phyloP scores from a whole-genome alignment of 306 rosid species.

The Cicer yamashitae region DNA sequence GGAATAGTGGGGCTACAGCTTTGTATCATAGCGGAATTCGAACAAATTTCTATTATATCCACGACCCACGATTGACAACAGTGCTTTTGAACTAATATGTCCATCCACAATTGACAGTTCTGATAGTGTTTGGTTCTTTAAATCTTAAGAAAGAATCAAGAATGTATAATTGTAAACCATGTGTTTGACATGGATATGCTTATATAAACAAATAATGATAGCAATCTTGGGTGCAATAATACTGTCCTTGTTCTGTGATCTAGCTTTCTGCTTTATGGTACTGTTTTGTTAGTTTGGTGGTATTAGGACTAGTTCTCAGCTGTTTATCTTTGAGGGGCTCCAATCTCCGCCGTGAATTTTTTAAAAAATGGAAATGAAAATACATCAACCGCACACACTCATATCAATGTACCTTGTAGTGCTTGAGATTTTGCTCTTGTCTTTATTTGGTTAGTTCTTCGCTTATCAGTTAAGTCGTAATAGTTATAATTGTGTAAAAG shows the following conservation, averaged over 20 bases:
- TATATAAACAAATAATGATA: conserved; percentile 11
- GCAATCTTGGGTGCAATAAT: conserved; percentile 11
- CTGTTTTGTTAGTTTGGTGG: conserved; percentile 21
- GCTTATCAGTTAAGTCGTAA: not conserved
- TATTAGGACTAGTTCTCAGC: conserved; percentile 15
- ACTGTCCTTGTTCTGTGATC: conserved; percentile 2
- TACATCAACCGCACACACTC: not conserved
- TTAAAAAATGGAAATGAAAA: not conserved
- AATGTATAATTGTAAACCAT: conserved; percentile 24
- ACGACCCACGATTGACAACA: too few relatives aligned
- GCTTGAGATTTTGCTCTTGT: not conserved
- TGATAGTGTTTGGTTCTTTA: conserved; percentile 25
- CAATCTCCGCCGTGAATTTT: not conserved
- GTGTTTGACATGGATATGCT: conserved; percentile 4
- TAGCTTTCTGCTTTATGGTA: conserved; percentile 26
- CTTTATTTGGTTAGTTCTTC: not conserved
- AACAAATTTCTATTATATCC: too few relatives aligned
- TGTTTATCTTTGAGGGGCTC: not conserved
- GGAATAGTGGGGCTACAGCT: too few relatives aligned
- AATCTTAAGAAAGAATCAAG: conserved; percentile 19
- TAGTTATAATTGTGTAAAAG: not conserved
- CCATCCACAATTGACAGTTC: not conserved
- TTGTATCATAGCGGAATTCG: too few relatives aligned
- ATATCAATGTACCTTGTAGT: not conserved
- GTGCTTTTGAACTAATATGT: conserved; percentile 12